Evolutionary conservation across 2,329 filamentous ascomycete genomes (phyloP).

Genomic region (Emergomyces africanus): DNA sequence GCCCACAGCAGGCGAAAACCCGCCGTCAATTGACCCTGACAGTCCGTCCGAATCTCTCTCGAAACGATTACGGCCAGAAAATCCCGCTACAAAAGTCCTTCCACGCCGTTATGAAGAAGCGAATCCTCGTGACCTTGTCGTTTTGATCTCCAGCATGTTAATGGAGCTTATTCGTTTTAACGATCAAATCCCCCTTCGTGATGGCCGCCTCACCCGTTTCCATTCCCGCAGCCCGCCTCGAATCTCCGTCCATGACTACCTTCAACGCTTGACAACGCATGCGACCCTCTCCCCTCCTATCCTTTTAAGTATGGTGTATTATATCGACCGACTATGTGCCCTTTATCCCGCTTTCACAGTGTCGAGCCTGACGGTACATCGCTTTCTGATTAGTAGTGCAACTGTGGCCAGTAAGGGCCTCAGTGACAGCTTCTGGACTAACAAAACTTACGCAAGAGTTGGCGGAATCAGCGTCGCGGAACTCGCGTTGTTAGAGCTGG

Average conservation of each 20-base stretch:
- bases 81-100: slow-evolving; percentile 39
- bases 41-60: slow-evolving; percentile 19
- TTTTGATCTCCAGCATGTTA: slow-evolving; percentile 88
- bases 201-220: slow-evolving; percentile 81
- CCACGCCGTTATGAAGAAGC: slow-evolving; percentile 68
- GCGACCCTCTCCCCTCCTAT: slow-evolving; percentile 87
- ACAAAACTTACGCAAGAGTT: slow-evolving; percentile 87
- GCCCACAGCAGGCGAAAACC: neutral
- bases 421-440: slow-evolving; percentile 97
- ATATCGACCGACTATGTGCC: slow-evolving; percentile 88
- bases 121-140: slow-evolving; percentile 71
- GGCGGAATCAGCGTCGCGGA: slow-evolving; percentile 86
- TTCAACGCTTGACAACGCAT: slow-evolving; percentile 83
- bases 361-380: slow-evolving; percentile 90
- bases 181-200: slow-evolving; percentile 71
- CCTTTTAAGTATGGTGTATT: slow-evolving; percentile 97
- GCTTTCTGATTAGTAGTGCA: slow-evolving; percentile 89
- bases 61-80: slow-evolving; percentile 36
- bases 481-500: slow-evolving; percentile 79
- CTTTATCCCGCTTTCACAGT: slow-evolving; percentile 93
- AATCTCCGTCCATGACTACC: slow-evolving; percentile 88
- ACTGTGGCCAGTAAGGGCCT: slow-evolving; percentile 93
- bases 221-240: slow-evolving; percentile 83
- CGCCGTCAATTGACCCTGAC: slow-evolving; percentile 9
- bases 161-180: slow-evolving; percentile 90